Base-by-base conservation (phyloP, 768 basidiomycete species). In the Pisolithus microcarpus region DNA sequence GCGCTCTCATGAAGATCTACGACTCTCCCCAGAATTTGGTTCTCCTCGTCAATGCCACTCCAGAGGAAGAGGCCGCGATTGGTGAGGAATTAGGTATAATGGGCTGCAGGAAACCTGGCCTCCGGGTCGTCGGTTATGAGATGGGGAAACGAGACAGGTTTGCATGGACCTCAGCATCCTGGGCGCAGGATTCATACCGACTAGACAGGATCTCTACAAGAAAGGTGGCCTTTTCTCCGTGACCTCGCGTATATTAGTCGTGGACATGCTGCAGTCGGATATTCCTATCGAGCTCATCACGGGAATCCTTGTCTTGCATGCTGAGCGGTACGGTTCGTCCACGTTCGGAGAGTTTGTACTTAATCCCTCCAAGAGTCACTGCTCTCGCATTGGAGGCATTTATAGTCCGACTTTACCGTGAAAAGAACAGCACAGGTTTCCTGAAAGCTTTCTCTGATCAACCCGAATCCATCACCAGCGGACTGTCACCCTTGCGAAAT, bases 381-480 rank as follows among this genome's bases (percentile, higher is more conserved):
- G 79, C 89, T 2, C 76, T 91, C 1, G 87, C 84, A 23, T 72
- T 85, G 43, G 95, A 97, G 63, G 91, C 93, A 0, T 99, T 98
- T 70, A 90, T 97, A 36, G 85, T 93, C 45, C 82, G 94, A 3
- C 72, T 96, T 2, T 97, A 86, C 63, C 80, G 95, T 38, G 85
- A 96, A 67, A 82, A 85, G 70, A 99, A 97, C 71, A 80, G 77
- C 64, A 75, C 74, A 2, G 95, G 95, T 1, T 99, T 98, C 66
- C 72, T 97, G 56, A 98, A 99, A 67, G 96, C 92, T 0, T 96
- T 99, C 63, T 91, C 92, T 2, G 96, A 98, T 66, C 88, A 97
- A 60, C 93, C 95, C 4, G 96, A 98, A 65, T 82, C 87, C 55
- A 96, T 99, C 54, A 93, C 87, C 0, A 90, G 82, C 55, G 95